A percentile compares a stretch with the other conserved stretches of the same genome.
phyloP scores from a whole-genome alignment of 2,329 filamentous ascomycete species.

The Exserohilum turcica region DNA sequence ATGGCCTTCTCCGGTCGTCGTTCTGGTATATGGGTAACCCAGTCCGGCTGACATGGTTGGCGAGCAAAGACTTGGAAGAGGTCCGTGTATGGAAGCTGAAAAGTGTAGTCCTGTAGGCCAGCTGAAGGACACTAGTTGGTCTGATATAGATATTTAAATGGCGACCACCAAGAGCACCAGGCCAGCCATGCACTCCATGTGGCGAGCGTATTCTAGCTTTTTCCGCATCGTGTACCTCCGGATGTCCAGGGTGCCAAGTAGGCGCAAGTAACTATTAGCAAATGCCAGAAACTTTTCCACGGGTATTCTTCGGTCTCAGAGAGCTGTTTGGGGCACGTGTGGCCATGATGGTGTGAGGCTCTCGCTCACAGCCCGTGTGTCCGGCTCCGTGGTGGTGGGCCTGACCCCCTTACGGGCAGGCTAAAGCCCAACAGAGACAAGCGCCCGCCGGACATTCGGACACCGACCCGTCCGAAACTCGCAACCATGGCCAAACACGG shows the following conservation, averaged over 20 bases:
- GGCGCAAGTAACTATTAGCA: no score
- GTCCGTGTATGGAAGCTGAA: no score
- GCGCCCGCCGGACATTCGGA: slow-evolving; percentile 1
- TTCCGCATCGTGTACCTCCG: neutral
- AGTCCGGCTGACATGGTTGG: slow-evolving; percentile 3
- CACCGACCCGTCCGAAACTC: neutral
- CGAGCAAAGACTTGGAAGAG: neutral
- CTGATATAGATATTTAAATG: neutral
- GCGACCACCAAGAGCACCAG: neutral
- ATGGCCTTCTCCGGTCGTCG: neutral
- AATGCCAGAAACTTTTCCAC: no score
- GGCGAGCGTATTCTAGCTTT: neutral
- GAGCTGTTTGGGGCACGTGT: neutral
- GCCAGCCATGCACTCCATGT: neutral
- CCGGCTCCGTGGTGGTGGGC: no score
- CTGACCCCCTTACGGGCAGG: no score
- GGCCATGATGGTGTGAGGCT: neutral
- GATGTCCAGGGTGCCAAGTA: neutral
- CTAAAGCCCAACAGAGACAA: neutral
- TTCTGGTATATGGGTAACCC: neutral
- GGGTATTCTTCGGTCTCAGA: neutral
- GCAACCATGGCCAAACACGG: neutral
- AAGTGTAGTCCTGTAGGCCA: no score
- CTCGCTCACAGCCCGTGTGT: neutral
- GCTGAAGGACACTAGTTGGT: neutral